Evolutionary conservation across 371 early-diverging fungal species (phyloP).

Genomic region (Mucor velutinosus): DNA sequence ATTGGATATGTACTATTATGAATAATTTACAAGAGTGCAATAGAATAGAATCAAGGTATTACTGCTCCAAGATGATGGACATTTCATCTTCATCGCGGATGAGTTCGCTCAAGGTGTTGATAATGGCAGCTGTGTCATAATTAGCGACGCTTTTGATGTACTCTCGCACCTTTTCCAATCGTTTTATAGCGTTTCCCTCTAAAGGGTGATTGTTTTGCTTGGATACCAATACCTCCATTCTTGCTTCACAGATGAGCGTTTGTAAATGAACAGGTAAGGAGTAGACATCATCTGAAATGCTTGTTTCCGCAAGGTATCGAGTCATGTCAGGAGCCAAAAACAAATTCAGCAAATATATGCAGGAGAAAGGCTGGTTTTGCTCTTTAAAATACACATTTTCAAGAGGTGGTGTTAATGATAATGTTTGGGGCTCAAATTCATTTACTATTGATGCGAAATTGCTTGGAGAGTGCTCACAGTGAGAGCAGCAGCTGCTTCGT

Average conservation of each 20-base stretch:
- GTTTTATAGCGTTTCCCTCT: slow-evolving; percentile 13
- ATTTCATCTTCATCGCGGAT: slow-evolving; percentile 22
- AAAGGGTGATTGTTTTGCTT: background rate
- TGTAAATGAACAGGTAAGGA: slow-evolving; percentile 39
- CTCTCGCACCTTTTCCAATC: slow-evolving; percentile 22
- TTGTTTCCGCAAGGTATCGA: slow-evolving; percentile 30
- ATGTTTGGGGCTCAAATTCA: background rate
- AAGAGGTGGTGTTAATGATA: slow-evolving; percentile 13
- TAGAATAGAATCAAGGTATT: background rate
- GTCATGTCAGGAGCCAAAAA: slow-evolving; percentile 40
- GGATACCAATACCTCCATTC: slow-evolving; percentile 31
- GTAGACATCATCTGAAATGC: slow-evolving; percentile 39
- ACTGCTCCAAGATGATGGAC: slow-evolving; percentile 16
- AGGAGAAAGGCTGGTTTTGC: slow-evolving; percentile 19
- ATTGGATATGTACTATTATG: too few species aligned
- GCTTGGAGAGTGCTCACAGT: background rate
- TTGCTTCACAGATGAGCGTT: slow-evolving; percentile 36
- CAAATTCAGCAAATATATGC: slow-evolving; percentile 33
- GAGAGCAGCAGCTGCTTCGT: slow-evolving; percentile 13
- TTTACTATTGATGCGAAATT: background rate
- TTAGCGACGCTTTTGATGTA: slow-evolving; percentile 15
- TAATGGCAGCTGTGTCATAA: slow-evolving; percentile 14
- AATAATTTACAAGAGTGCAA: too few species aligned
- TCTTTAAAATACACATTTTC: slow-evolving; percentile 14
- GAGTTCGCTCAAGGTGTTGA: slow-evolving; percentile 11